These are phyloP conservation scores for Phytophthora melonis DNA, from an alignment of 352 stramenopile genomes.

Conservation along the genomic window DNA sequence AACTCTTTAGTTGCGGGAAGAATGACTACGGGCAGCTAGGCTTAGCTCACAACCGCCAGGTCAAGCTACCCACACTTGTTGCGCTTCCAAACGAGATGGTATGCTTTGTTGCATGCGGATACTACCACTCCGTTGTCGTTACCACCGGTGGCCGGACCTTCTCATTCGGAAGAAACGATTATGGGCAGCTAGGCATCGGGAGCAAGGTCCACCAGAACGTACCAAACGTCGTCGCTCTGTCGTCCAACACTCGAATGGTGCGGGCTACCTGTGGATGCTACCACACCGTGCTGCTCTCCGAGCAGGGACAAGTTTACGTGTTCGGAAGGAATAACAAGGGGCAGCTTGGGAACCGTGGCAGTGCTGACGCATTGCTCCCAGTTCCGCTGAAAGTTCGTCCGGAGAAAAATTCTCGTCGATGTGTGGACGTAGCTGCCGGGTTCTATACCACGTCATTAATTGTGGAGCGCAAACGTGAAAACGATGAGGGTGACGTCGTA, in stretches of 20 bases:
- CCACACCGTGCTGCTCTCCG: constrained; percentile 85
- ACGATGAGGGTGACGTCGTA: constrained; percentile 70
- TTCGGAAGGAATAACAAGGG: constrained; percentile 92
- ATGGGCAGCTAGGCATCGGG: constrained; percentile 87
- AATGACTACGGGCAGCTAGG: constrained; percentile 91
- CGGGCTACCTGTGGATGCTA: constrained; percentile 88
- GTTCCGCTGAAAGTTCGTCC: constrained; percentile 86
- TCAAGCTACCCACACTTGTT: constrained; percentile 76
- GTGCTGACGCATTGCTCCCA: constrained; percentile 80
- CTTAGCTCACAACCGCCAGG: constrained; percentile 76
- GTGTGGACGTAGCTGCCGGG: constrained; percentile 83
- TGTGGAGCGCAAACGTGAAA: constrained; percentile 85
- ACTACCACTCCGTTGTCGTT: constrained; percentile 87
- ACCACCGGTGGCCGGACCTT: constrained; percentile 70
- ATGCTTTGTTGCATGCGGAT: constrained; percentile 86
- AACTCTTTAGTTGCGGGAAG: constrained; percentile 86
- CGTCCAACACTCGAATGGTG: constrained; percentile 75
- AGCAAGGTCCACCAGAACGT: constrained; percentile 87
- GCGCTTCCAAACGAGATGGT: constrained; percentile 74
- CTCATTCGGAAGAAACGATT: constrained; percentile 90
- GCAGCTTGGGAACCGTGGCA: constrained; percentile 87
- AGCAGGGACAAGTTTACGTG: constrained; percentile 86
- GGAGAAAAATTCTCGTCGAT: constrained; percentile 80
- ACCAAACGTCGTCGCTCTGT: constrained; percentile 73
- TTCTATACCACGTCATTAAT: constrained; percentile 92